phyloP scores from a whole-genome alignment of 2,329 filamentous ascomycete genomes.

The Trichophyton equinum region DNA sequence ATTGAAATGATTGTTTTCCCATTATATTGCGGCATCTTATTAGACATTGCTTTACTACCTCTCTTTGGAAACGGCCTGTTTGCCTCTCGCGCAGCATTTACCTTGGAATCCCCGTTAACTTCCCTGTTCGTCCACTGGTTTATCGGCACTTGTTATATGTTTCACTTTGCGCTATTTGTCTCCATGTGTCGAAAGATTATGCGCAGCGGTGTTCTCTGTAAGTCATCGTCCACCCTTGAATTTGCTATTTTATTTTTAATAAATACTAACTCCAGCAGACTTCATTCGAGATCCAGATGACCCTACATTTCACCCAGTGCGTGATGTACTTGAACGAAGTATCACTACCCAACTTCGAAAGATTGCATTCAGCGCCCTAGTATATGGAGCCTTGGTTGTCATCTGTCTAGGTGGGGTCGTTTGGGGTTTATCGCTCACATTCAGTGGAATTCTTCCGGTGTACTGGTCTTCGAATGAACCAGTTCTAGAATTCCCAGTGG shows the following conservation, averaged over 20 bases:
- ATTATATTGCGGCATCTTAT: slow-evolving; percentile 81
- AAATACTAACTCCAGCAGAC: slow-evolving; percentile 38
- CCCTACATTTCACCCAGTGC: slow-evolving; percentile 93
- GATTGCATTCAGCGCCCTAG: slow-evolving; percentile 88
- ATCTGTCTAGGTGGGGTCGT: slow-evolving; percentile 90
- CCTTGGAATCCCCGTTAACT: slow-evolving; percentile 65
- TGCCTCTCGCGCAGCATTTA: slow-evolving; percentile 64
- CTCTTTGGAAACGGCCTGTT: slow-evolving; percentile 74
- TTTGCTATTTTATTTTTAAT: not conserved
- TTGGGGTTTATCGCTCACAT: slow-evolving; percentile 64
- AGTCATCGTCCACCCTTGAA: slow-evolving; percentile 27
- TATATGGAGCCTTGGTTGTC: slow-evolving; percentile 87
- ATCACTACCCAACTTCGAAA: slow-evolving; percentile 88
- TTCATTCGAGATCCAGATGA: slow-evolving; percentile 98
- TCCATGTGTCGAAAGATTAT: slow-evolving; percentile 98
- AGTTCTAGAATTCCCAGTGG: slow-evolving; percentile 84
- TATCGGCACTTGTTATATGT: slow-evolving; percentile 98
- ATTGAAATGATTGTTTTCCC: slow-evolving; percentile 99
- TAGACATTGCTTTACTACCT: slow-evolving; percentile 78
- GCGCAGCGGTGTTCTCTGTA: slow-evolving; percentile 83
- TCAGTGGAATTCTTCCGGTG: slow-evolving; percentile 67
- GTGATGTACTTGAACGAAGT: slow-evolving; percentile 87
- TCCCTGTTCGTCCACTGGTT: slow-evolving; percentile 98
- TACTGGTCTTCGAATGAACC: slow-evolving; percentile 90
- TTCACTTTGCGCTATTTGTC: slow-evolving; percentile 96